Base-by-base conservation (phyloP, 2,329 filamentous ascomycete species). In the Colletotrichum sp. region DNA sequence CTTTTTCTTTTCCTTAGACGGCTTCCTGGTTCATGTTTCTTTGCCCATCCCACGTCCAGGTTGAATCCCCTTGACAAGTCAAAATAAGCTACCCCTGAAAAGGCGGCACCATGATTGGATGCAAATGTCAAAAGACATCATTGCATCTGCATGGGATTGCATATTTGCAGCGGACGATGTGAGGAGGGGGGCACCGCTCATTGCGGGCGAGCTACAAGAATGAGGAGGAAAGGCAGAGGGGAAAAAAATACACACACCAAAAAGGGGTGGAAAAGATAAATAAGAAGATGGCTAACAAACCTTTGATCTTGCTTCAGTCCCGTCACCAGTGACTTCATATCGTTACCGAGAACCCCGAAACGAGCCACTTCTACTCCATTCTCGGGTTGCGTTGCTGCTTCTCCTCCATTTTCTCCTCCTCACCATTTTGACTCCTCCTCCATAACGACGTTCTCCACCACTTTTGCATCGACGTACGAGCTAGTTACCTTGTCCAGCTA, bases 221-320 rank as follows among this genome's bases (percentile, higher is more conserved):
- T 63, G 36, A 28, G 65, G 64, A 55, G 10, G n/a, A 18, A 16
- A 52, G 18, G 24, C 30, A 32, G 32, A 48, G 67, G 59, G 60
- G 34, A 48, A 21, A 34, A 21, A 34, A 64, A 66, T 18, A 43
- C 52, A 55, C 26, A 36, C n/a, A 28, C 30, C 26, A 36, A 72
- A 72, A 32, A 30, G 65, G 39, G n/a, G 52, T 15, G 63, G 57
- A 69, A 74, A 63, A 52, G 63, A 68, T 73, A 74, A 73, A 76
- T 76, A 76, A 76, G 36, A 75, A 75, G 74, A 76, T 74, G 74
- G 74, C 71, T 71, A 66, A 76, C 74, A 75, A 66, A 74, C 74
- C 66, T 61, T 52, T 76, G 52, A 24, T 60, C 43, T 69, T 72
- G 43, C n/a, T 73, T 52, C 67, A 70, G 67, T 65, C 39, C 36